Evolutionary conservation across 139 green algal species (phyloP).

Genomic region (Chlamydomonas schloesseri): DNA sequence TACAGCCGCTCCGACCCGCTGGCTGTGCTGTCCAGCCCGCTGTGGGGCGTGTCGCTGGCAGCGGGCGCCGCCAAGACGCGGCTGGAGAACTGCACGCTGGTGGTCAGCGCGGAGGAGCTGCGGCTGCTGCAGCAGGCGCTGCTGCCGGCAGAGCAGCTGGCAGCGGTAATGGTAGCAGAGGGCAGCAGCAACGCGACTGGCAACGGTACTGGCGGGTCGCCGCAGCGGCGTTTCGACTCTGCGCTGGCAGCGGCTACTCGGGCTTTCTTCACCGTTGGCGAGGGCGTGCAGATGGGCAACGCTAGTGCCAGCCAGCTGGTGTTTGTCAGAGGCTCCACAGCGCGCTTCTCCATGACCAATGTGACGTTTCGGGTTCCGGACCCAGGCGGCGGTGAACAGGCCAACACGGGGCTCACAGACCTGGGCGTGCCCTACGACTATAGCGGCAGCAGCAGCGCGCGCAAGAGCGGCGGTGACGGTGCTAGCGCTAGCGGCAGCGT

Average conservation of each 20-base stretch:
- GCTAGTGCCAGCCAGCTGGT: neutral
- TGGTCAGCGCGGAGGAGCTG: slow-evolving; percentile 6
- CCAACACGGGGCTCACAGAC: neutral
- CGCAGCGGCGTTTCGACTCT: neutral
- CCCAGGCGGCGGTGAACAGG: neutral
- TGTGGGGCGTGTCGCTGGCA: slow-evolving; percentile 17
- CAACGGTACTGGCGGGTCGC: neutral
- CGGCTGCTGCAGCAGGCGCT: slow-evolving; percentile 4
- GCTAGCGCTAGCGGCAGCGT: neutral
- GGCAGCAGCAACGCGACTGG: neutral
- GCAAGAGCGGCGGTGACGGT: neutral
- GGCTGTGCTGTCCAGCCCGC: slow-evolving; percentile 6
- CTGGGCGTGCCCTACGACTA: neutral
- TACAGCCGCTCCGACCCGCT: neutral
- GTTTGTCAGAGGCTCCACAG: neutral
- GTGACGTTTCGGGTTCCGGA: slow-evolving; percentile 10
- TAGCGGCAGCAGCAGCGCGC: neutral
- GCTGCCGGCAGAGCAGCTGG: neutral
- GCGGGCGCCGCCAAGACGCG: neutral
- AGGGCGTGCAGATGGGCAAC: neutral
- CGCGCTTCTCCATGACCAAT: neutral
- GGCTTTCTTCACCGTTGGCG: neutral
- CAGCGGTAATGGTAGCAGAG: neutral
- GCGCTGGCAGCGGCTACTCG: neutral
- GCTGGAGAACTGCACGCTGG: slow-evolving; percentile 3